These are phyloP conservation scores for Sporodiniella umbellata DNA, from an alignment of 371 early-diverging fungal genomes.

Conservation along the genomic window DNA sequence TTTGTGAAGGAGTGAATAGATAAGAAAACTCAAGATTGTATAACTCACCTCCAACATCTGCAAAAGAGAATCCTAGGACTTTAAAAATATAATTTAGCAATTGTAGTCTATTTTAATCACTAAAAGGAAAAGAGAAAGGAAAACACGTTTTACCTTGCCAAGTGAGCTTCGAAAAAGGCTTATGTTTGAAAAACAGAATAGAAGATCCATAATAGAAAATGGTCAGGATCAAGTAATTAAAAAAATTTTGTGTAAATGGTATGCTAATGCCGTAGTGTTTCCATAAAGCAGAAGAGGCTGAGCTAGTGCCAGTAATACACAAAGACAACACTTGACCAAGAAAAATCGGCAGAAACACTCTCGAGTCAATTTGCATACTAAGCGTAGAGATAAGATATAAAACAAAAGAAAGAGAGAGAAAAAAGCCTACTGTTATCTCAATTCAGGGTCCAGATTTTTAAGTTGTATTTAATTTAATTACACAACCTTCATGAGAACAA, in stretches of 20 bases:
- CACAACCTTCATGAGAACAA: not conserved
- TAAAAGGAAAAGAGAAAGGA: not conserved
- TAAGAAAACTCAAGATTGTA: too few relatives aligned
- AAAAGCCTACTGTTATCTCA: not conserved
- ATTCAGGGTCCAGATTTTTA: slow-evolving; percentile 1
- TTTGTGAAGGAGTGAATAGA: too few relatives aligned
- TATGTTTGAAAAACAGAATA: not conserved
- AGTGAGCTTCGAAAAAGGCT: not conserved
- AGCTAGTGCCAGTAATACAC: slow-evolving; percentile 43
- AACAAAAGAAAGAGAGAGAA: not conserved
- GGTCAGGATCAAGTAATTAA: slow-evolving; percentile 30
- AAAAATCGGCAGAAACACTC: slow-evolving; percentile 5
- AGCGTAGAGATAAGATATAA: too few relatives aligned
- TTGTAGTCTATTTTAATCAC: too few relatives aligned
- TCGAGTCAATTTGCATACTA: not conserved
- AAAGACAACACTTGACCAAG: slow-evolving; percentile 42
- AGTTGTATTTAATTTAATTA: not conserved
- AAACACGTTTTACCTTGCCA: slow-evolving; percentile 17
- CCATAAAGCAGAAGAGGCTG: slow-evolving; percentile 46
- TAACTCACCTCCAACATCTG: slow-evolving; percentile 36
- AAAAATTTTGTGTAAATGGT: slow-evolving; percentile 40
- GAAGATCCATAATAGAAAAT: slow-evolving; percentile 16
- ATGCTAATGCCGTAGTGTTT: slow-evolving; percentile 29
- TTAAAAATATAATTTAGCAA: not conserved
- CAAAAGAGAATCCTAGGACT: slow-evolving; percentile 42